Conservation (phyloP, 148 eudicot genomes). For the Rhododendron griersonianum region DNA sequence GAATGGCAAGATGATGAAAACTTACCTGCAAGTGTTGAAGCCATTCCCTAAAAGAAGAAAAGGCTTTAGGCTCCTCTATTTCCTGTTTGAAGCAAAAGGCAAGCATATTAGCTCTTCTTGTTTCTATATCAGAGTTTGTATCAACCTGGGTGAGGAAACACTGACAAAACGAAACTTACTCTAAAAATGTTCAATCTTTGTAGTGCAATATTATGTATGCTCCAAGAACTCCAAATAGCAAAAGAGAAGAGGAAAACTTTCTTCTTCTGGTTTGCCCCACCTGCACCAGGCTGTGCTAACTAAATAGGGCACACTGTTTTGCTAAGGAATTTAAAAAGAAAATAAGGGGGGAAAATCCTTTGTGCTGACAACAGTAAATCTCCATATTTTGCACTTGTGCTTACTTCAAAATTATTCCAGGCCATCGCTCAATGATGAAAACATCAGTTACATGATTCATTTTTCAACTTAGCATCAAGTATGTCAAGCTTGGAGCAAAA, state of each 20-base stretch:
- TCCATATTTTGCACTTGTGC: neutral
- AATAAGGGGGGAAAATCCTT: neutral
- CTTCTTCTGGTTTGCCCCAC: neutral
- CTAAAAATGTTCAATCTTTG: slow-evolving; percentile 53
- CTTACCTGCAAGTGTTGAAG: slow-evolving; percentile 77
- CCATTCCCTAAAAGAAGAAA: slow-evolving; percentile 84
- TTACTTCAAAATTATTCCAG: neutral
- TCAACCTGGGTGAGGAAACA: slow-evolving; percentile 5
- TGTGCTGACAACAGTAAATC: neutral
- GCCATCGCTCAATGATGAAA: neutral
- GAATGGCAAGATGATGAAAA: neutral
- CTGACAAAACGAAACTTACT: slow-evolving; percentile 34
- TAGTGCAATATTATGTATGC: slow-evolving; percentile 21
- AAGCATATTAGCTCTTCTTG: slow-evolving; percentile 3
- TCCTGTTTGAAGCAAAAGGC: slow-evolving; percentile 39
- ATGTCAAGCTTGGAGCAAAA: neutral
- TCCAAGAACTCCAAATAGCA: neutral
- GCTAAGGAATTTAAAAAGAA: neutral
- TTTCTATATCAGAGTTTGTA: slow-evolving; percentile 6
- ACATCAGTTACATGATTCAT: neutral
- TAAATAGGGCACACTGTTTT: neutral
- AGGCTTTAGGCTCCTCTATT: slow-evolving; percentile 56
- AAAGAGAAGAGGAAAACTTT: neutral
- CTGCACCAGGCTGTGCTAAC: neutral
- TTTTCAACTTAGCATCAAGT: neutral